Evolutionary conservation across 2,329 filamentous ascomycete species (phyloP).

Genomic region (Fusarium zealandicum): DNA sequence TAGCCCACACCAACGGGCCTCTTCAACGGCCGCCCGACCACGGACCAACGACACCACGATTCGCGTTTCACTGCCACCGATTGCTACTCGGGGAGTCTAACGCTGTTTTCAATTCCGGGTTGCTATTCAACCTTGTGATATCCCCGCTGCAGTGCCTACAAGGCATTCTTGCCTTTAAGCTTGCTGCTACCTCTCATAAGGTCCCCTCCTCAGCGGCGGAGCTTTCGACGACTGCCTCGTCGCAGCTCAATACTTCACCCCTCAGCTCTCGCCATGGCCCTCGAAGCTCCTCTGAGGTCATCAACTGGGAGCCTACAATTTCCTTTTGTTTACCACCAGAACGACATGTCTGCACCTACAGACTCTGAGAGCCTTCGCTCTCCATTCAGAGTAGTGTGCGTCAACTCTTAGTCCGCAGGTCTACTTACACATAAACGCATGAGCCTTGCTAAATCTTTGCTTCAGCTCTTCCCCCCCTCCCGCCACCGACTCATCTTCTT

Average conservation of each 20-base stretch:
- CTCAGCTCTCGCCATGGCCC: slow-evolving; percentile 44
- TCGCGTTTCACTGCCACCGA: slow-evolving; percentile 10
- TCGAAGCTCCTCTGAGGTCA: slow-evolving; percentile 65
- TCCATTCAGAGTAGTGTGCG: slow-evolving; percentile 62
- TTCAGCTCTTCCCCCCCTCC: slow-evolving; percentile 48
- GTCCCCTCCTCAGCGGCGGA: slow-evolving; percentile 7
- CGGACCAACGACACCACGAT: slow-evolving; percentile 20
- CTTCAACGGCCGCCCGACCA: slow-evolving; percentile 31
- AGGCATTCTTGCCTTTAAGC: slow-evolving; percentile 38
- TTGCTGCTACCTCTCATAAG: slow-evolving; percentile 24
- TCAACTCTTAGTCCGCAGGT: slow-evolving; percentile 10
- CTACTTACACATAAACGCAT: neutral
- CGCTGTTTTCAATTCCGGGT: neutral
- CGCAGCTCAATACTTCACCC: slow-evolving; percentile 16
- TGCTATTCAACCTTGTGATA: slow-evolving; percentile 18
- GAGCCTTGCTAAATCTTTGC: slow-evolving; percentile 15
- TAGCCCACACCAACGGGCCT: slow-evolving; percentile 21
- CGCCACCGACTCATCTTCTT: slow-evolving; percentile 54
- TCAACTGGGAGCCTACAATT: slow-evolving; percentile 61
- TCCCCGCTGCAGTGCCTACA: slow-evolving; percentile 21
- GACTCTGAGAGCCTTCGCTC: slow-evolving; percentile 58
- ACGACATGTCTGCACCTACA: slow-evolving; percentile 61
- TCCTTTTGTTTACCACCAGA: slow-evolving; percentile 54
- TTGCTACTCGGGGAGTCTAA: slow-evolving; percentile 7
- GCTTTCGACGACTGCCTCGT: slow-evolving; percentile 22